Evolutionary conservation across 2,329 filamentous ascomycete genomes (phyloP).

Genomic region (Fusarium metavorans): DNA sequence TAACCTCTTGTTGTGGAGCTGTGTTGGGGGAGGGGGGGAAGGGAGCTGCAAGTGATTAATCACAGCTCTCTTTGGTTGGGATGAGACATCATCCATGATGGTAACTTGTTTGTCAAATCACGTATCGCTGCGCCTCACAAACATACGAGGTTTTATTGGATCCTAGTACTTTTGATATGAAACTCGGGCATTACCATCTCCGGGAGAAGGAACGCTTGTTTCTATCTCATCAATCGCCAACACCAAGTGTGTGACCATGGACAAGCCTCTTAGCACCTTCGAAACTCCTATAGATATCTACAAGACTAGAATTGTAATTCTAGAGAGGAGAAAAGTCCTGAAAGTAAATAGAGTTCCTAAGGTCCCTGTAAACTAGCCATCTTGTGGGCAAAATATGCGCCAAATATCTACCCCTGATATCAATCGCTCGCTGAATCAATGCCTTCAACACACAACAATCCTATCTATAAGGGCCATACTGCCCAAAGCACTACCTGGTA

Average conservation of each 20-base stretch:
- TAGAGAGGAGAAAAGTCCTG: neutral
- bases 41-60: neutral
- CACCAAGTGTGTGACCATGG: neutral
- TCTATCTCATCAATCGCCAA: neutral
- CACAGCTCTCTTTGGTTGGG: neutral
- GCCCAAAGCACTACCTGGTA: neutral
- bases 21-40: neutral
- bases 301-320: neutral
- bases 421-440: constrained; percentile 1
- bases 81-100: neutral
- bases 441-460: neutral
- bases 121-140: neutral
- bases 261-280: neutral
- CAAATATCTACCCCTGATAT: neutral
- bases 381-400: neutral
- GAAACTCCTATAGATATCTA: neutral
- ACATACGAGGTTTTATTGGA: neutral
- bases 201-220: neutral
- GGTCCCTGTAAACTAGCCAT: neutral
- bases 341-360: neutral
- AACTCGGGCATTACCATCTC: neutral
- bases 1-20: neutral
- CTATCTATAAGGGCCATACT: neutral
- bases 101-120: neutral
- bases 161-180: neutral